Conservation (phyloP, 164 flowering plant genomes). For the Magnolia kwangsiensis region DNA sequence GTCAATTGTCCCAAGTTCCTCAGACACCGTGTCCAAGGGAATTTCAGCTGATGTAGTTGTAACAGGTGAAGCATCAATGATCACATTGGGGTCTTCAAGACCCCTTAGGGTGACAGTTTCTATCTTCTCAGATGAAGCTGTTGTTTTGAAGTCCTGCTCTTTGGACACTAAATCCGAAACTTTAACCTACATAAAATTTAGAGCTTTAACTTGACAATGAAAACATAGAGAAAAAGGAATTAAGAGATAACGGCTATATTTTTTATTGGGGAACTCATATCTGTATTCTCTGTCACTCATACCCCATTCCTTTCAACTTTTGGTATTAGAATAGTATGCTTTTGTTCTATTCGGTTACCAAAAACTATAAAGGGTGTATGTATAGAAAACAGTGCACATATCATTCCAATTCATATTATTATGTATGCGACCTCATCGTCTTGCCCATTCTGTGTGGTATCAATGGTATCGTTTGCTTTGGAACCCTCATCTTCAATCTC, state of each 20-base stretch:
- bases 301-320: not conserved
- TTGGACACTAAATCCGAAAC: not conserved
- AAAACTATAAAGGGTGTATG: not conserved
- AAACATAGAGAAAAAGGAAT: too few species aligned
- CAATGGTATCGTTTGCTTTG: not conserved
- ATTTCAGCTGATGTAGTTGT: not conserved
- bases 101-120: not conserved
- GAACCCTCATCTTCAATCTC: not conserved
- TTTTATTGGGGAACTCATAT: not conserved
- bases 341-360: not conserved
- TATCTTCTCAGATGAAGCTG: not conserved
- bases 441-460: not conserved
- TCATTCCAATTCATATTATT: not conserved
- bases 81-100: not conserved
- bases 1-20: not conserved
- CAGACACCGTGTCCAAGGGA: not conserved
- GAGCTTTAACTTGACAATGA: not conserved
- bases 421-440: not conserved
- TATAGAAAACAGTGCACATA: not conserved
- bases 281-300: slow-evolving; percentile 11
- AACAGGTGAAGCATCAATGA: not conserved
- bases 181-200: not conserved
- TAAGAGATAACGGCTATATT: not conserved
- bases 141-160: not conserved
- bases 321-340: not conserved